Base-by-base conservation (phyloP, 768 basidiomycete species). In the Tricholoma saponaceum region DNA sequence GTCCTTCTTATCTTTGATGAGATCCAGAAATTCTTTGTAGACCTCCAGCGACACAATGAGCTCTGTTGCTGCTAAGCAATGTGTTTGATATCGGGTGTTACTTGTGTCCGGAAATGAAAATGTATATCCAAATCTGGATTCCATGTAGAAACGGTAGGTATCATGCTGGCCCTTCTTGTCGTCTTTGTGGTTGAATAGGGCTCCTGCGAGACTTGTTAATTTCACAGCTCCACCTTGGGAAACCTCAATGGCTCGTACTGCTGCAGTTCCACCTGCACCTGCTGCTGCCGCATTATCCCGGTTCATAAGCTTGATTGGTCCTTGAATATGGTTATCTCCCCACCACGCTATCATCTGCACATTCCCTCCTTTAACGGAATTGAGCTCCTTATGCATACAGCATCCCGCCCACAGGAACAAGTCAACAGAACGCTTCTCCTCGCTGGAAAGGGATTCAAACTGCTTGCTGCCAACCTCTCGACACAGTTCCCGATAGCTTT, bases 111-210 rank as follows among this genome's bases (percentile, higher is more conserved):
- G 73, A 51, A 68, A 78, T 46, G 51, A 50, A 3, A 69, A 25
- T 1, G 26, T n/a, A 9, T 59, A 52, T 1, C 71, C 71, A 2
- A 69, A 23, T 0, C 28, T 4, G 0, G n/a, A 6, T 32, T 70
- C 64, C 35, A 71, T 67, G 44, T 52, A 71, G 28, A 55, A 49
- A 28, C 55, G 41, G 56, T 58, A 67, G 0, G 62, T 62, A 32
- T 75, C 72, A 10, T 69, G 67, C 43, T 73, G 72, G 22, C 74
- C 73, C 35, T 69, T 70, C 41, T 74, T 76, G 9, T 73, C 58
- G 39, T 75, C 71, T 53, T 75, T 75, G 64, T 76, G 59, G 7
- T 63, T 57, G 43, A 70, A 74, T 0, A 76, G 57, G 0, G 62
- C 57, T 1, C 73, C 73, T 2, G 67, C 65, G 2, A 74, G 63